Base-by-base conservation (phyloP, 2,329 filamentous ascomycete species). In the Hypoxylon sp. region DNA sequence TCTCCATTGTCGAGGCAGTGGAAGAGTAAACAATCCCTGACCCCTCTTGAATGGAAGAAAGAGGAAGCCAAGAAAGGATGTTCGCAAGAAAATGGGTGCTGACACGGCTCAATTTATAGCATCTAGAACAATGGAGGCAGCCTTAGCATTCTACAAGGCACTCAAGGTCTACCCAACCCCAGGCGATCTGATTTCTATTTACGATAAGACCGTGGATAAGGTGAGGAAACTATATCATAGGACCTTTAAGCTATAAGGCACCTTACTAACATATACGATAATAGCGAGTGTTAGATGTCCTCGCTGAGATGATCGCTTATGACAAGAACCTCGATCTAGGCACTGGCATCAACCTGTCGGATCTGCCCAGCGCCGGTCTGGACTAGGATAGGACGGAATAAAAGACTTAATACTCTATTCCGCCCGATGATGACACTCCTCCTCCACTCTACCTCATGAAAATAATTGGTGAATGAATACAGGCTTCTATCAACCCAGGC, bases 131-230 rank as follows among this genome's bases (percentile, higher is more conserved):
- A 82, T 97, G 66, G 94, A 98, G 73, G 93, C 96, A 57, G 95
- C 96, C 52, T 85, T 98, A 68, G 94, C 93, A 81, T 99, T 99
- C 84, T 99, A 98, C 89, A 97, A 94, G 87, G 96, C 94, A 48
- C 88, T 99, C 74, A 99, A 99, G 88, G 96, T 98, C 75, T 99
- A 99, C 84, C 96, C 96, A 58, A 92, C 93, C 77, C 96, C 95
- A 11, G 88, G 91, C 76, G 96, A 98, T 78, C 86, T 99, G 76
- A 98, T 99, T 80, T 89, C 88, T 77, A 97, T 99, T 81, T 99
- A 99, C 83, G 96, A 99, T 82, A 97, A 97, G 89, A 98, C 96
- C 33, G 94, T 98, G 50, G 92, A 95, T 75, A 98, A 98, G 92
- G 94, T 94, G 81, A 67, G 80, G 5, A 62, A 3, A 26, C 55